Conservation (phyloP, 805 yeast species). For the Barnettozyma vustinii region DNA sequence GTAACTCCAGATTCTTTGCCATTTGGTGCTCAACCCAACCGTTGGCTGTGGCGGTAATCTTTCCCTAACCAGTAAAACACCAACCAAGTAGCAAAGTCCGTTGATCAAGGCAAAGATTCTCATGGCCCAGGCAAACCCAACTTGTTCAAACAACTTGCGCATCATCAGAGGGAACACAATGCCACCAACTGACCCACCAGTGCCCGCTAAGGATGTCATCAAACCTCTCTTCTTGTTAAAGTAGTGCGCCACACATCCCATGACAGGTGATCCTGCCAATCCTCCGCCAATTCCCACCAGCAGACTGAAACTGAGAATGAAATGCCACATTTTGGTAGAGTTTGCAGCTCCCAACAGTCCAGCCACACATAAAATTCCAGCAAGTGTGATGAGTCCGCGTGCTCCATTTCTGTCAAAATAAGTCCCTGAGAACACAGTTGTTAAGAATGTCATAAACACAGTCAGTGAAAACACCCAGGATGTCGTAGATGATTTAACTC, state of each 20-base stretch:
- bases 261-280: conserved; percentile 48
- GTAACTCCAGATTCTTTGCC: conserved; percentile 24
- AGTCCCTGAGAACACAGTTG: conserved; percentile 50
- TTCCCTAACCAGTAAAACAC: conserved; percentile 34
- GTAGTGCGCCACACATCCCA: conserved; percentile 62
- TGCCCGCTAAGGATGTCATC: conserved; percentile 42
- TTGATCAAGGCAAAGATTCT: conserved; percentile 44
- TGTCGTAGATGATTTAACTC: conserved; percentile 40
- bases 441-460: conserved; percentile 41
- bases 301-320: conserved; percentile 50
- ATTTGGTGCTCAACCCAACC: conserved; percentile 19
- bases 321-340: conserved; percentile 49
- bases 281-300: conserved; percentile 54
- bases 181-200: conserved; percentile 53
- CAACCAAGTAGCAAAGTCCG: conserved; percentile 29
- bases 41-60: conserved; percentile 30
- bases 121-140: conserved; percentile 55
- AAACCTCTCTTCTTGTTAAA: conserved; percentile 52
- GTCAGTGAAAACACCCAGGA: conserved; percentile 64
- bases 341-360: conserved; percentile 52
- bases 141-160: conserved; percentile 36
- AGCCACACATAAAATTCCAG: conserved; percentile 36
- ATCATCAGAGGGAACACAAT: conserved; percentile 48
- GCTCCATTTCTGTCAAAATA: conserved; percentile 52
- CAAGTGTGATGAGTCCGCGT: conserved; percentile 34